These are phyloP conservation scores for Abrus precatorius DNA, from an alignment of 306 rosid genomes.

Conservation along the genomic window DNA sequence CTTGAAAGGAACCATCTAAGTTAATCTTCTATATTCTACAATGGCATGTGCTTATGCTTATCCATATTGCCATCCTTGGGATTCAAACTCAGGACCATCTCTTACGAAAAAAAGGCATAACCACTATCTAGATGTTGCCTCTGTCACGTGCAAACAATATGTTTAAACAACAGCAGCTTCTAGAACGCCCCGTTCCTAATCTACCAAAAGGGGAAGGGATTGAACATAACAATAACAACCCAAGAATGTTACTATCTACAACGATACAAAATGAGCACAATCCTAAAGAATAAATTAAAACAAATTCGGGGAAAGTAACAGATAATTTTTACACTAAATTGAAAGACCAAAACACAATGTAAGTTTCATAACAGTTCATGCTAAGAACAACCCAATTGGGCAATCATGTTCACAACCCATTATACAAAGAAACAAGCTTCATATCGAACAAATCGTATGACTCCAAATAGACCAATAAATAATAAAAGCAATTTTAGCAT, in stretches of 20 bases:
- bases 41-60: not conserved
- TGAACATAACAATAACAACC: not conserved
- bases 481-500: not conserved
- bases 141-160: not conserved
- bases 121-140: constrained; percentile 4
- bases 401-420: constrained; percentile 6
- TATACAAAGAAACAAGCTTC: not conserved
- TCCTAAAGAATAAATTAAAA: not conserved
- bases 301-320: not conserved
- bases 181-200: not conserved
- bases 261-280: constrained; percentile 12
- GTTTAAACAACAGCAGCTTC: not conserved
- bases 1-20: not conserved
- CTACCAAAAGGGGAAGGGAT: not conserved
- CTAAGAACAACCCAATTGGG: not conserved
- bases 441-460: constrained; percentile 7
- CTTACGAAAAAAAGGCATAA: not conserved
- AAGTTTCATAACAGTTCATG: not conserved
- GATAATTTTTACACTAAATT: not conserved
- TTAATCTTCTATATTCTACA: not conserved
- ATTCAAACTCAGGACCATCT: not conserved
- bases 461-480: not conserved
- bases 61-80: not conserved
- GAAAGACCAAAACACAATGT: not conserved
- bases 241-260: not conserved